Conservation (phyloP, 2,329 filamentous ascomycete species). For the Clonostachys solani region DNA sequence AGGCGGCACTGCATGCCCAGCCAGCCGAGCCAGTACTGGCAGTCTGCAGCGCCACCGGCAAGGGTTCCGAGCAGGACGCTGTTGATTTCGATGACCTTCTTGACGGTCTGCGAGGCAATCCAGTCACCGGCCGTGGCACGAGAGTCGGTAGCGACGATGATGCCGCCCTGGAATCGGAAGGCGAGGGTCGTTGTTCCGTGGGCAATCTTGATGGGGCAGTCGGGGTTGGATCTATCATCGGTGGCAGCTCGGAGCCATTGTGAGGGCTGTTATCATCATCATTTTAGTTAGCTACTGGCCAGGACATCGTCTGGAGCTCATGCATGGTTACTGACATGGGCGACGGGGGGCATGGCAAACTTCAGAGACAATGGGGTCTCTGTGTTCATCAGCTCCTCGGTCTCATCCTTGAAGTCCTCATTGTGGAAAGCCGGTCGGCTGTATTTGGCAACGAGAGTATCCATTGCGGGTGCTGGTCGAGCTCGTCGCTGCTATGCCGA, state of each 20-base stretch:
- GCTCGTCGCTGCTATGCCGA: too few species aligned
- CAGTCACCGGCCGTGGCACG: conserved; percentile 96
- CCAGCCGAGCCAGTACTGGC: conserved; percentile 99
- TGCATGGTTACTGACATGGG: conserved; percentile 60
- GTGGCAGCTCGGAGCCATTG: conserved; percentile 95
- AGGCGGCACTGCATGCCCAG: conserved; percentile 98
- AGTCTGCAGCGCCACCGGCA: conserved; percentile 97
- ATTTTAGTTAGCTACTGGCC: neutral
- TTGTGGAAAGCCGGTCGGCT: conserved; percentile 70
- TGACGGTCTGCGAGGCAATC: conserved; percentile 99
- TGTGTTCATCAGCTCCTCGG: conserved; percentile 69
- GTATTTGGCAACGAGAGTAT: conserved; percentile 90
- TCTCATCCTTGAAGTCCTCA: conserved; percentile 70
- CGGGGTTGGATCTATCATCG: conserved; percentile 94
- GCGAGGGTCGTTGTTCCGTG: conserved; percentile 98
- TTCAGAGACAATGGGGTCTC: conserved; percentile 79
- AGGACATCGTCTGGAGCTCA: neutral
- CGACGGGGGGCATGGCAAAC: conserved; percentile 91
- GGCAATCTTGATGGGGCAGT: conserved; percentile 98
- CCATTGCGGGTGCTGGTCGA: conserved; percentile 52
- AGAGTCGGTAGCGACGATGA: conserved; percentile 97
- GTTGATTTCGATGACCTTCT: conserved; percentile 99
- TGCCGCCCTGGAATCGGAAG: conserved; percentile 97
- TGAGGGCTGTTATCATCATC: conserved; percentile 51
- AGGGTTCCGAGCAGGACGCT: conserved; percentile 91